Percentiles rank a stretch among this genome's conserved stretches.
Conservation (phyloP, 371 early-diverging fungal genomes). For the Mucor velutinosus region DNA sequence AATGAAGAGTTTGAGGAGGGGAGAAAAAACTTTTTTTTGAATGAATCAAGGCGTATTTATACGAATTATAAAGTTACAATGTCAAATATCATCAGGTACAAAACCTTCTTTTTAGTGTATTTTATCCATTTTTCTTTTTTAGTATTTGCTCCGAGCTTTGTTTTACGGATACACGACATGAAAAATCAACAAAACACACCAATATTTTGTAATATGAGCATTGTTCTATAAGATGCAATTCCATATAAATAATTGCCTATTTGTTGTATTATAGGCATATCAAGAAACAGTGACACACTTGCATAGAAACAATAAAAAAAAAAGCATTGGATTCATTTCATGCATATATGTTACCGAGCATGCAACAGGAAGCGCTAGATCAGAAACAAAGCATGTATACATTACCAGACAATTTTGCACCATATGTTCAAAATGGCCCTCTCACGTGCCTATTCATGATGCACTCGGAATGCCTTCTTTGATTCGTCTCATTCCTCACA, state of each 20-base stretch:
- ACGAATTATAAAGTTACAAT: background rate
- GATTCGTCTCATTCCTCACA: background rate
- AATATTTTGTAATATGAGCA: background rate
- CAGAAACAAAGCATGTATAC: background rate
- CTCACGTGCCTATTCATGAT: background rate
- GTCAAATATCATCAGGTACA: conserved; percentile 17
- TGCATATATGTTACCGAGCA: background rate
- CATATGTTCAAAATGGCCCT: background rate
- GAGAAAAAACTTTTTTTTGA: background rate
- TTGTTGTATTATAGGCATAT: background rate
- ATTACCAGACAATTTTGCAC: background rate
- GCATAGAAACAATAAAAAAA: background rate
- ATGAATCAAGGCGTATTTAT: conserved; percentile 1
- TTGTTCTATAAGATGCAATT: background rate
- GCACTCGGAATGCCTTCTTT: background rate
- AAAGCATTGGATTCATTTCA: background rate
- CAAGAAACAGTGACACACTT: background rate
- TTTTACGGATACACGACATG: background rate
- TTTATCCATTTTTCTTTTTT: conserved; percentile 14
- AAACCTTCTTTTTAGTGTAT: background rate
- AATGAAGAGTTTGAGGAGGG: background rate
- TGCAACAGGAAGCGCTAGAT: background rate
- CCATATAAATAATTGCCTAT: background rate
- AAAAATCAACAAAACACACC: background rate
- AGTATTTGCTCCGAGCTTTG: conserved; percentile 1